These are phyloP conservation scores for Scedosporium dehoogii DNA, from an alignment of 2,329 filamentous ascomycete genomes.

Conservation along the genomic window DNA sequence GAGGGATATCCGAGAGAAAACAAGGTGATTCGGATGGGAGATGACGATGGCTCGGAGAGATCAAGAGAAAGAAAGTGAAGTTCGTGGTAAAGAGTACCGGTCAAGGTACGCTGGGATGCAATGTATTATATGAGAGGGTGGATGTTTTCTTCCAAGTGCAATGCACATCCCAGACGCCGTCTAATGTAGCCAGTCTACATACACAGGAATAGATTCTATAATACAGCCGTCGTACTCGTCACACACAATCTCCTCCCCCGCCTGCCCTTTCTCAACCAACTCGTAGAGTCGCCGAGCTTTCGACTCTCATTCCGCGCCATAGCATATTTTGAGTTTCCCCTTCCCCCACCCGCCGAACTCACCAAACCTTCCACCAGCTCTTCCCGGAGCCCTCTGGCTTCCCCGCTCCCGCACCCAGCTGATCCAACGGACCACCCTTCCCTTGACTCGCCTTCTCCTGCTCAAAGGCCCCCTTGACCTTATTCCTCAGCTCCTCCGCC, in stretches of 20 bases:
- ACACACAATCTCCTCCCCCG: background rate
- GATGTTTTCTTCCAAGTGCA: slow-evolving; percentile 13
- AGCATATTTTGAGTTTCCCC: slow-evolving; percentile 7
- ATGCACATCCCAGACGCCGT: slow-evolving; percentile 29
- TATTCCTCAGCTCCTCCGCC: slow-evolving; percentile 17
- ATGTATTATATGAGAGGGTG: background rate
- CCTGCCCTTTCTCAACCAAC: background rate
- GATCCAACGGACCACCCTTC: slow-evolving; percentile 39
- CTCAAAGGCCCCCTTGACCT: slow-evolving; percentile 35
- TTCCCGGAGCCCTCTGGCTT: slow-evolving; percentile 28
- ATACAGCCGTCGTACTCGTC: slow-evolving; percentile 9
- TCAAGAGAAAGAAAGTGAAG: no score
- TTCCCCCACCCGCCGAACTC: slow-evolving; percentile 14
- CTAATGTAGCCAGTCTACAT: slow-evolving; percentile 33
- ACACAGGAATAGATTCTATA: slow-evolving; percentile 29
- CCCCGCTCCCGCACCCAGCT: slow-evolving; percentile 25
- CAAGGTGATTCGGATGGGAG: no score
- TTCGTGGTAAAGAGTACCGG: slow-evolving; percentile 3
- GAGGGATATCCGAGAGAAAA: no score
- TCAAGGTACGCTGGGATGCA: no score
- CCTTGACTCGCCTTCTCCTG: slow-evolving; percentile 31
- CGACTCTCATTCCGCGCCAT: slow-evolving; percentile 2
- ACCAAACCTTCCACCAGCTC: slow-evolving; percentile 36
- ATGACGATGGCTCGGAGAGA: no score
- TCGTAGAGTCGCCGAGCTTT: background rate